These are phyloP conservation scores for Pseudoscleropodium purum DNA, from an alignment of 225 moss, liverwort and hornwort species.

Conservation along the genomic window DNA sequence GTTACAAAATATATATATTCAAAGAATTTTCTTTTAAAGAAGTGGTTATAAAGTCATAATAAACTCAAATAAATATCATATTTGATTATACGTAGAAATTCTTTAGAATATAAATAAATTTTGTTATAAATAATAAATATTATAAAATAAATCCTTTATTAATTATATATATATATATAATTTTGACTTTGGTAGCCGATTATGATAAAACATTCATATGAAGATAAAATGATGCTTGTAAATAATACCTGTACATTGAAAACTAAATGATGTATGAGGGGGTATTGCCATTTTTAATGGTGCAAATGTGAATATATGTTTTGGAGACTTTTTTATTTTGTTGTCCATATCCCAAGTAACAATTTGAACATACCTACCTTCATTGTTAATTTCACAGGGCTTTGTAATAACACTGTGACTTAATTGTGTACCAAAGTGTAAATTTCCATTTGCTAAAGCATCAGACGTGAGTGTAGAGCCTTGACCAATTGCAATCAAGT, in stretches of 20 bases:
- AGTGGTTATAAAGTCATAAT: neutral
- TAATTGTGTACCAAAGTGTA: constrained; percentile 68
- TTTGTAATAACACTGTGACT: constrained; percentile 41
- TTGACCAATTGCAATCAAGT: constrained; percentile 40
- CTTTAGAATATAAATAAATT: neutral
- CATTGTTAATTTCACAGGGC: constrained; percentile 46
- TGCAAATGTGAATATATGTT: constrained; percentile 8
- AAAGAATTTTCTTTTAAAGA: fast-evolving
- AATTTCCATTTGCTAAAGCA: constrained; percentile 42
- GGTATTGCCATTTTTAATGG: constrained; percentile 28
- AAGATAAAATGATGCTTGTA: neutral
- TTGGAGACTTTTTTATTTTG: constrained; percentile 8
- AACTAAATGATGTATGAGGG: constrained; percentile 30
- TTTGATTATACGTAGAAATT: neutral
- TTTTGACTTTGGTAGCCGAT: neutral
- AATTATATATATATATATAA: fast-evolving
- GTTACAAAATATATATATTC: too few relatives aligned
- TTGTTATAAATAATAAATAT: fast-evolving
- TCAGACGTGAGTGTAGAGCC: constrained; percentile 51
- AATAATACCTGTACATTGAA: constrained; percentile 35
- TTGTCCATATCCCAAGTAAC: constrained; percentile 37
- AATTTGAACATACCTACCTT: constrained; percentile 42
- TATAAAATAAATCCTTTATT: fast-evolving
- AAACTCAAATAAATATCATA: neutral
- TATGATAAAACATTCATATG: neutral